A percentile compares a stretch with the other conserved stretches of the same genome.
phyloP scores from a whole-genome alignment of 208 protist genomes.

The Jaenimonas drosophilae region DNA sequence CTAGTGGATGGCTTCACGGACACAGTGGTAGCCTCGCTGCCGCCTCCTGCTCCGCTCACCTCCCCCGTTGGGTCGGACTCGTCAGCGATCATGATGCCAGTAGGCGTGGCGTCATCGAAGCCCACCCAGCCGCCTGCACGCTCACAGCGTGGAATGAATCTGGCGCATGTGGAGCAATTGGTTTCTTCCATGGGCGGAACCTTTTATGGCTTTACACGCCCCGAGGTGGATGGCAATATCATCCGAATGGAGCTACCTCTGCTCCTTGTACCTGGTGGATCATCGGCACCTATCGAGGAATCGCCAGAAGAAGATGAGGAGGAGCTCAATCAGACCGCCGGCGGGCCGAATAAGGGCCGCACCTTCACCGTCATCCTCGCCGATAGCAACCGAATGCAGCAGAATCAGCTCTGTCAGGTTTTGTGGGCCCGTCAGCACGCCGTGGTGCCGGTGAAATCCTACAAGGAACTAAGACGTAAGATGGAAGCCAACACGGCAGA shows the following conservation, averaged over 20 bases:
- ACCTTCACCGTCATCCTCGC: slow-evolving; percentile 70
- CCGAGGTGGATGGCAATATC: slow-evolving; percentile 38
- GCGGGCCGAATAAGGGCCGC: slow-evolving; percentile 10
- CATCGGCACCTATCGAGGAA: background rate
- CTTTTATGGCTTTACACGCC: slow-evolving; percentile 48
- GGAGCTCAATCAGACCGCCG: background rate
- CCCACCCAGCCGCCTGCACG: background rate
- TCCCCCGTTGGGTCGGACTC: no score
- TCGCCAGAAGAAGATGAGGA: background rate
- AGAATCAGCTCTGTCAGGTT: slow-evolving; percentile 57
- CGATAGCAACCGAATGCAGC: slow-evolving; percentile 53
- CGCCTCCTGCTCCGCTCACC: no score
- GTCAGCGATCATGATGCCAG: no score
- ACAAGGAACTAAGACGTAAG: slow-evolving; percentile 55
- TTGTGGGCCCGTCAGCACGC: slow-evolving; percentile 78
- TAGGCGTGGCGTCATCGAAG: no score
- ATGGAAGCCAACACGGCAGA: slow-evolving; percentile 42
- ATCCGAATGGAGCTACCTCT: slow-evolving; percentile 67
- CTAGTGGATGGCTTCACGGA: no score
- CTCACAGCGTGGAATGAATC: slow-evolving; percentile 8
- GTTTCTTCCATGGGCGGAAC: slow-evolving; percentile 48
- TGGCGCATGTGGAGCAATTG: slow-evolving; percentile 29
- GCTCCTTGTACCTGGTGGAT: slow-evolving; percentile 44
- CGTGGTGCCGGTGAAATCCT: slow-evolving; percentile 71
- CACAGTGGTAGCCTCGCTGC: no score